A percentile compares a stretch with the other conserved stretches of the same genome.
phyloP scores from a whole-genome alignment of 2,329 filamentous ascomycete species.

The Calonectria henricotiae region DNA sequence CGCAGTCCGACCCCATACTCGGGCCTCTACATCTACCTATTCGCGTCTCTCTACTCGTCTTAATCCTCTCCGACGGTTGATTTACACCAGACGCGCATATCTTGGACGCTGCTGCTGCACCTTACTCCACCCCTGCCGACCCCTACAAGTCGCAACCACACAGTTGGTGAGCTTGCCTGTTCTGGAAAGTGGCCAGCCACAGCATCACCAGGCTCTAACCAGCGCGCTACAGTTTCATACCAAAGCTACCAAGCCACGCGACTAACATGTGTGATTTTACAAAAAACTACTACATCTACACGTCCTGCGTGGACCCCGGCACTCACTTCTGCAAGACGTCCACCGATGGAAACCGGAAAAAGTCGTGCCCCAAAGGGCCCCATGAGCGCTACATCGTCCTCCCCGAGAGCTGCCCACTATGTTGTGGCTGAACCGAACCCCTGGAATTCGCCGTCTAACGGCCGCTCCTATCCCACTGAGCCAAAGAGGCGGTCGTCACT shows the following conservation, averaged over 20 bases:
- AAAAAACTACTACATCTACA: slow-evolving; percentile 86
- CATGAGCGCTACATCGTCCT: slow-evolving; percentile 84
- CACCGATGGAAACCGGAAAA: slow-evolving; percentile 75
- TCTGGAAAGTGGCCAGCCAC: slow-evolving; percentile 36
- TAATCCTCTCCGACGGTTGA: not conserved
- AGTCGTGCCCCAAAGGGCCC: slow-evolving; percentile 75
- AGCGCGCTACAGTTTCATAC: slow-evolving; percentile 6
- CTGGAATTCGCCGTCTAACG: slow-evolving; percentile 11
- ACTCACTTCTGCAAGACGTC: slow-evolving; percentile 81
- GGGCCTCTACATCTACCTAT: not conserved
- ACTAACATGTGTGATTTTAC: slow-evolving; percentile 75
- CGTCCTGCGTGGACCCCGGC: slow-evolving; percentile 78
- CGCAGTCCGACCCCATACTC: slow-evolving; percentile 1
- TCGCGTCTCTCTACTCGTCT: not conserved
- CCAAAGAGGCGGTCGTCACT: not conserved
- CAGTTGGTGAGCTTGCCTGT: slow-evolving; percentile 40
- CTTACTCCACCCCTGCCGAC: slow-evolving; percentile 26
- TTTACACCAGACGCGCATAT: slow-evolving; percentile 20
- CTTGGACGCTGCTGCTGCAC: slow-evolving; percentile 10
- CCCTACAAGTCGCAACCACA: slow-evolving; percentile 27
- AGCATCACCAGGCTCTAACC: slow-evolving; percentile 27
- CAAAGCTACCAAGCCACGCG: slow-evolving; percentile 15
- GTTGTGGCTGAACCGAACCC: slow-evolving; percentile 56
- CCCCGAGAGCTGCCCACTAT: slow-evolving; percentile 72
- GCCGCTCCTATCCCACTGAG: slow-evolving; percentile 21